Conservation (phyloP, 2,329 filamentous ascomycete species). For the Cladophialophora carrionii region DNA sequence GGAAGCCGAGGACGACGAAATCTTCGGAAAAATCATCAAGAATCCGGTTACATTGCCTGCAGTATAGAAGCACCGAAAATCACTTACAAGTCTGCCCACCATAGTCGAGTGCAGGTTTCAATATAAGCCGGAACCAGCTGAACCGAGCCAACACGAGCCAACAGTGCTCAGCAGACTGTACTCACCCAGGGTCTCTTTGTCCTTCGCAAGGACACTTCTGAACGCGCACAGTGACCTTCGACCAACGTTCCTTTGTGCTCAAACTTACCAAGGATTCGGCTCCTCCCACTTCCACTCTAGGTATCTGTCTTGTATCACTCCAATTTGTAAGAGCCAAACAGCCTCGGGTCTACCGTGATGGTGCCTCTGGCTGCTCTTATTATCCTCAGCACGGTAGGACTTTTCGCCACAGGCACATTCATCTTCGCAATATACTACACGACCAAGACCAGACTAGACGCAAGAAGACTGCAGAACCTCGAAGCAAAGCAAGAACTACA, state of each 20-base stretch:
- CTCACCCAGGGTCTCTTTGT: neutral
- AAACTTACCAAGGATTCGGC: neutral
- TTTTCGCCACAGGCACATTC: constrained; percentile 22
- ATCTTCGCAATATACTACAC: constrained; percentile 25
- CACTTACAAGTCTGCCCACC: neutral
- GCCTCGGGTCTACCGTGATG: constrained; percentile 13
- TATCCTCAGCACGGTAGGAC: constrained; percentile 23
- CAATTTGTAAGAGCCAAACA: neutral
- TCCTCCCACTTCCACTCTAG: neutral
- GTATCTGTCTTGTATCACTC: neutral
- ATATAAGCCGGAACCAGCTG: neutral
- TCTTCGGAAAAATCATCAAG: constrained; percentile 25
- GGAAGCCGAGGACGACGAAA: constrained; percentile 26
- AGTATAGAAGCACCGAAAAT: neutral
- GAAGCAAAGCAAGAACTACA: constrained; percentile 11
- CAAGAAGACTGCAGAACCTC: neutral
- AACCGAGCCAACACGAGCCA: neutral
- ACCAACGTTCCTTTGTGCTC: neutral
- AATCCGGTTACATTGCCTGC: constrained; percentile 21
- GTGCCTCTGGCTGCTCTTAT: constrained; percentile 26
- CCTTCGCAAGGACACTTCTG: neutral
- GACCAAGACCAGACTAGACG: constrained; percentile 13
- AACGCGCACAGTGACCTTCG: neutral
- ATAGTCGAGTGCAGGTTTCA: neutral
- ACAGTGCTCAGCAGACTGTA: neutral